phyloP scores from a whole-genome alignment of 768 basidiomycete genomes.

The Macrolepiota dolichaula region DNA sequence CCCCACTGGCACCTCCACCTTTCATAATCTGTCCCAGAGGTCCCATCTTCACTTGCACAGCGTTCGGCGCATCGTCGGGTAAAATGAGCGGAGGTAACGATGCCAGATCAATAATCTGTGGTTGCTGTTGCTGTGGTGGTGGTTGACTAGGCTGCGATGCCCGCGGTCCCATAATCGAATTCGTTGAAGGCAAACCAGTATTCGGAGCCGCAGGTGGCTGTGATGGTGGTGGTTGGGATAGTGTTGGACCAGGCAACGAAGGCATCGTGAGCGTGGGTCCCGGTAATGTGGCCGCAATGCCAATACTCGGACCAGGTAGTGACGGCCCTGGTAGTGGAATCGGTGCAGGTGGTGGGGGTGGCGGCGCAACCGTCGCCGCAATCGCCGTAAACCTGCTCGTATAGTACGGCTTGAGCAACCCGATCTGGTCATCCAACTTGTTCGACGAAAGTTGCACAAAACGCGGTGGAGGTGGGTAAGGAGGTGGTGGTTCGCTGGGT shows the following conservation, averaged over 20 bases:
- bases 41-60: constrained; percentile 67
- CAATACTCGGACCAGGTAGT: constrained; percentile 12
- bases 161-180: constrained; percentile 14
- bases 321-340: constrained; percentile 13
- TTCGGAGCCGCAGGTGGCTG: constrained; percentile 9
- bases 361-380: constrained; percentile 23
- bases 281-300: neutral
- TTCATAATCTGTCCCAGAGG: constrained; percentile 75
- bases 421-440: constrained; percentile 77
- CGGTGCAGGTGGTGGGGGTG: constrained; percentile 17
- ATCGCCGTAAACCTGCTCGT: constrained; percentile 49
- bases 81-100: constrained; percentile 34
- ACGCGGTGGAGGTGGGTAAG: constrained; percentile 81
- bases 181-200: constrained; percentile 4
- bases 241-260: constrained; percentile 17
- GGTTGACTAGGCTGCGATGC: constrained; percentile 14
- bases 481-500: constrained; percentile 72
- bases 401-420: constrained; percentile 78
- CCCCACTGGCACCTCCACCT: constrained; percentile 35
- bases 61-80: constrained; percentile 60
- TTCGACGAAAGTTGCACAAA: constrained; percentile 69
- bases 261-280: constrained; percentile 13
- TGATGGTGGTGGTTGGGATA: constrained; percentile 12
- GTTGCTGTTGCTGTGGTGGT: constrained; percentile 7
- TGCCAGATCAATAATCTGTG: neutral